Percentiles rank a stretch among this genome's conserved stretches.
Conservation (phyloP, 495 filamentous ascomycete genomes). For the Peziza echinospora region DNA sequence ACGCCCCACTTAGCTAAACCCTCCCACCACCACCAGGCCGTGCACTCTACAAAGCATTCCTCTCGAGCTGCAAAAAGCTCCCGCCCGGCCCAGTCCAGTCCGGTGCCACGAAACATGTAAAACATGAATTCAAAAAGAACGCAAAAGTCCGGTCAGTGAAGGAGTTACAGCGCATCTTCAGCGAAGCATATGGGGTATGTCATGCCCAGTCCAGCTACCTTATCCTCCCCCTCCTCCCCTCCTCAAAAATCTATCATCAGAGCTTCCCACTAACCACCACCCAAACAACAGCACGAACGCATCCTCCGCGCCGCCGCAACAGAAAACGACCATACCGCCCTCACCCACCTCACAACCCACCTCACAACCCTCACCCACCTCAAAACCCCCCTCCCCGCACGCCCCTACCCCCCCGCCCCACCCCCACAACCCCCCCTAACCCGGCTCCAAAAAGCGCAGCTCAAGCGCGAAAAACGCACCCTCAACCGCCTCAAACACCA, state of each 20-base stretch:
- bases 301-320: conserved; percentile 9
- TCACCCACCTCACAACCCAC: conserved; percentile 1
- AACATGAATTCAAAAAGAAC: conserved; percentile 8
- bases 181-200: conserved; percentile 8
- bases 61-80: conserved; percentile 10
- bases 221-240: too few species aligned
- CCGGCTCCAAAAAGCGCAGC: not conserved
- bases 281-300: conserved; percentile 3
- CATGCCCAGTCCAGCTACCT: too few species aligned
- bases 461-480: conserved; percentile 2
- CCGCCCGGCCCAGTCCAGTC: conserved; percentile 9
- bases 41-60: conserved; percentile 15
- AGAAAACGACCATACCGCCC: conserved; percentile 4
- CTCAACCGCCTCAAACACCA: not conserved
- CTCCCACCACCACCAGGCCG: conserved; percentile 9
- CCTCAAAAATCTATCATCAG: too few species aligned
- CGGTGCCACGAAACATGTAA: conserved; percentile 3
- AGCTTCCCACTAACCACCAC: not conserved
- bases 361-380: conserved; percentile 1
- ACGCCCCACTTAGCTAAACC: not conserved
- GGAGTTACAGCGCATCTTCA: conserved; percentile 4
- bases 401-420: conserved; percentile 5
- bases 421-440: conserved; percentile 8
- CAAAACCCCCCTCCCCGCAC: conserved; percentile 5
- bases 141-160: conserved; percentile 4